These are phyloP conservation scores for Juncus inflexus DNA, from an alignment of 176 grass and related monocot genomes.

Conservation along the genomic window DNA sequence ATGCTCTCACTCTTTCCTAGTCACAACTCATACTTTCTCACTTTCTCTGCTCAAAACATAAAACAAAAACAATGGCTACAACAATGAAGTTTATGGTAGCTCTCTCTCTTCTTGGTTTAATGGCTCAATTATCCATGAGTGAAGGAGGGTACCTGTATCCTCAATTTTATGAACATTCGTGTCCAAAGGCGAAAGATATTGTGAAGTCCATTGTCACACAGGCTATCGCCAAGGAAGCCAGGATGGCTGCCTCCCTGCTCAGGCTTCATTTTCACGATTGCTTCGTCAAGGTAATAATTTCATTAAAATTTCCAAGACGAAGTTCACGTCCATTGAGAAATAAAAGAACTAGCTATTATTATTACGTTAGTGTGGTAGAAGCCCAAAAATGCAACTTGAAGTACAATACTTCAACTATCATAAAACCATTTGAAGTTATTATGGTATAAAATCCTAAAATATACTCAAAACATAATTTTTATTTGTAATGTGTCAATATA, in stretches of 20 bases:
- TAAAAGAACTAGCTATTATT: background rate
- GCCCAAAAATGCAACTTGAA: too few species aligned
- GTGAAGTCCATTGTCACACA: slow-evolving; percentile 61
- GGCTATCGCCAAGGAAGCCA: slow-evolving; percentile 64
- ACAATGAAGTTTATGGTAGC: slow-evolving; percentile 35
- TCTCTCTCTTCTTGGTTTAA: slow-evolving; percentile 34
- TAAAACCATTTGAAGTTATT: background rate
- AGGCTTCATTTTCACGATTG: slow-evolving; percentile 48
- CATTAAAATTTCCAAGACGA: background rate
- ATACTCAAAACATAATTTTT: background rate
- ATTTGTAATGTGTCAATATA: slow-evolving; percentile 17
- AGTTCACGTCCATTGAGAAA: too few species aligned
- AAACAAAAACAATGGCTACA: slow-evolving; percentile 39
- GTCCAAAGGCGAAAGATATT: slow-evolving; percentile 64
- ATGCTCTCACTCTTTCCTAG: background rate
- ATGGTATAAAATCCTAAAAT: too few species aligned
- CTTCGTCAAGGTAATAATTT: slow-evolving; percentile 29
- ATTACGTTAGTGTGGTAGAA: background rate
- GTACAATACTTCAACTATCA: background rate
- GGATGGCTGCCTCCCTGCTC: slow-evolving; percentile 83
- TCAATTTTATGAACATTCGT: slow-evolving; percentile 69
- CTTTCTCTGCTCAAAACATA: background rate
- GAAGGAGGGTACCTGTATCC: slow-evolving; percentile 50
- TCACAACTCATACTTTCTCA: background rate
- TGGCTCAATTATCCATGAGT: slow-evolving; percentile 32